These are phyloP conservation scores for Penicillium polonicum DNA, from an alignment of 2,329 filamentous ascomycete genomes.

Conservation along the genomic window DNA sequence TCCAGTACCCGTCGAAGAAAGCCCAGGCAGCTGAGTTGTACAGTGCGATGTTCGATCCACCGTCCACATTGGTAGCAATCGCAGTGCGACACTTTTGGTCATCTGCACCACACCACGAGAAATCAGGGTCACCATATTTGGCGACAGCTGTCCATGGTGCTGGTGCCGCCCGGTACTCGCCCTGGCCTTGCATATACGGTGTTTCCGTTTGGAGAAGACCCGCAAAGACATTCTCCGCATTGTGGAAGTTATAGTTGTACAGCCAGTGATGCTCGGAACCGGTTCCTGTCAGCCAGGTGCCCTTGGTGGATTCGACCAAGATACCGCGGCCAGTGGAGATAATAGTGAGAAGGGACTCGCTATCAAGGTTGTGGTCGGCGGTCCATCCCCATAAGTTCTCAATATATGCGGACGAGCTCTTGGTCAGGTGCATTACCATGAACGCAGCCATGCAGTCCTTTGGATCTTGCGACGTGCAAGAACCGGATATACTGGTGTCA, in stretches of 20 bases:
- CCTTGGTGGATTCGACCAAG: constrained; percentile 42
- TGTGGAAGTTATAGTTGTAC: constrained; percentile 51
- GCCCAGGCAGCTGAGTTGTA: constrained; percentile 38
- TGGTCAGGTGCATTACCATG: constrained; percentile 53
- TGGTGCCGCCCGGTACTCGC: constrained; percentile 28
- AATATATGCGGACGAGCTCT: constrained; percentile 51
- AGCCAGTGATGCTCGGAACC: constrained; percentile 49
- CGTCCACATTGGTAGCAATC: constrained; percentile 33
- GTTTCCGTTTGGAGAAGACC: constrained; percentile 38
- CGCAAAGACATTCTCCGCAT: constrained; percentile 44
- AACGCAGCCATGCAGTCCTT: constrained; percentile 51
- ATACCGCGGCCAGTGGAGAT: constrained; percentile 43
- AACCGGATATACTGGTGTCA: constrained; percentile 40
- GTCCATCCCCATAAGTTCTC: constrained; percentile 56
- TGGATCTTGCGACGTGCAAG: constrained; percentile 38
- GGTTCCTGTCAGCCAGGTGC: constrained; percentile 49
- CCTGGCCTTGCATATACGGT: constrained; percentile 36
- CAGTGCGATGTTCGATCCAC: constrained; percentile 30
- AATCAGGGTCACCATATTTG: constrained; percentile 32
- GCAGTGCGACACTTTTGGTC: constrained; percentile 34
- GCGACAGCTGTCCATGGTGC: constrained; percentile 30
- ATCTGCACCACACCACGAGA: constrained; percentile 28
- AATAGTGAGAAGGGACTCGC: constrained; percentile 31
- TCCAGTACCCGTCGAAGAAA: constrained; percentile 34
- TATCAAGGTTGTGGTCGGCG: constrained; percentile 52